Conservation (phyloP, 257 asterid genomes). For the Avicennia marina region DNA sequence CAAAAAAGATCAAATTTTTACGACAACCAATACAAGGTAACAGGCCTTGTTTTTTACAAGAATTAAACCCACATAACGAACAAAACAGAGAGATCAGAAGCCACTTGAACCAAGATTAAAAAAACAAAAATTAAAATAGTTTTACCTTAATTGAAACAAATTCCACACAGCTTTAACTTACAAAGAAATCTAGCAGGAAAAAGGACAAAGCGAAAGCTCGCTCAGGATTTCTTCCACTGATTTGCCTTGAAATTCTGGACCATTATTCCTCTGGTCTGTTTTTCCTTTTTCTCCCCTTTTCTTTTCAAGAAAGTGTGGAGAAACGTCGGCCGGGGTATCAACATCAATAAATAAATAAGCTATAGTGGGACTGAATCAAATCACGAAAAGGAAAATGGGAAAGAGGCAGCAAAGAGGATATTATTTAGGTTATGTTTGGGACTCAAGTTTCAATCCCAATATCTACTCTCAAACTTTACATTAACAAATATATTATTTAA, state of each 20-base stretch:
- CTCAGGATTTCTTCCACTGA: constrained; percentile 1
- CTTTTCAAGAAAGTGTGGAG: constrained; percentile 1
- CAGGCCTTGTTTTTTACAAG: neutral
- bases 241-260: constrained; percentile 34
- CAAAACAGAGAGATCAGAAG: constrained; percentile 2
- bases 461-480: too few species aligned
- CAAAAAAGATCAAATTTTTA: constrained; percentile 5
- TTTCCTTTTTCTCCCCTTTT: neutral
- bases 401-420: too few species aligned
- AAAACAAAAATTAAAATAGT: neutral
- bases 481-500: too few species aligned
- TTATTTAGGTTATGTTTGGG: too few species aligned
- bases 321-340: constrained; percentile 24
- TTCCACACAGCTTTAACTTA: neutral
- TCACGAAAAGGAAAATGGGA: too few species aligned
- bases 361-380: neutral
- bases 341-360: neutral
- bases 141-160: constrained; percentile 11
- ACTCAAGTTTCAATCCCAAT: too few species aligned
- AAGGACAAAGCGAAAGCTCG: neutral
- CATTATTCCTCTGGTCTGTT: constrained; percentile 20
- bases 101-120: neutral
- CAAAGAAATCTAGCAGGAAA: neutral
- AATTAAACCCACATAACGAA: constrained; percentile 4
- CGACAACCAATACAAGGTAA: neutral